Evolutionary conservation across 352 stramenopile species (phyloP).

Genomic region (Globisporangium cederbergense): DNA sequence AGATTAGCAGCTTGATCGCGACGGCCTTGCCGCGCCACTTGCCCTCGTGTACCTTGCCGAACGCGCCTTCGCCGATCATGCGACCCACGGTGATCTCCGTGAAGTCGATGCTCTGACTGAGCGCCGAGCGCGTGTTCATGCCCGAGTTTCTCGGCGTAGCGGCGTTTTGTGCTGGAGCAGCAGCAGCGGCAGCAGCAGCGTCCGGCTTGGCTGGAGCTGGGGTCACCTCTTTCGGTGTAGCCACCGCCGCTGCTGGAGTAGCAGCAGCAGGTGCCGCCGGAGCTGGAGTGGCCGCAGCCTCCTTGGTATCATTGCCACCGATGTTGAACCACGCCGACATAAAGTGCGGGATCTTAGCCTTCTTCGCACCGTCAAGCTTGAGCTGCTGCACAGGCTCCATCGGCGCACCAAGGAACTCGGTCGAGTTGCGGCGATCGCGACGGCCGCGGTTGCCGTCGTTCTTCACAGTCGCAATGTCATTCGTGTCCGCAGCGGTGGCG

Average conservation of each 20-base stretch:
- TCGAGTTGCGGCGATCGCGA: constrained; percentile 36
- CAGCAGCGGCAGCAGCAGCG: neutral
- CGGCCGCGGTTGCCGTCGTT: constrained; percentile 34
- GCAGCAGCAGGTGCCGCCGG: constrained; percentile 9
- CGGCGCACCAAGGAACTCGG: constrained; percentile 42
- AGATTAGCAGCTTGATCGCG: constrained; percentile 66
- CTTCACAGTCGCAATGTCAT: constrained; percentile 47
- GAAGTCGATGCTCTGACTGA: constrained; percentile 63
- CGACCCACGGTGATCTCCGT: constrained; percentile 50
- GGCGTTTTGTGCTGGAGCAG: constrained; percentile 4
- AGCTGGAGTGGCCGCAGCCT: constrained; percentile 19
- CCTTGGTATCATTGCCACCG: constrained; percentile 39
- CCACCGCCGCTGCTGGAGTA: neutral
- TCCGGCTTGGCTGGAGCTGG: neutral
- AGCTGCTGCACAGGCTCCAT: constrained; percentile 60
- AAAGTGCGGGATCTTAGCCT: constrained; percentile 74
- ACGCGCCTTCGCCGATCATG: constrained; percentile 66
- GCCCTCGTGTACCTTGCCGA: constrained; percentile 66
- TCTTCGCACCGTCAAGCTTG: constrained; percentile 61
- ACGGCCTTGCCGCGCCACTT: constrained; percentile 67
- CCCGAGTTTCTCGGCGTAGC: constrained; percentile 1
- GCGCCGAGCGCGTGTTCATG: constrained; percentile 18
- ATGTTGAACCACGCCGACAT: constrained; percentile 66
- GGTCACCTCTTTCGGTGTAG: neutral
- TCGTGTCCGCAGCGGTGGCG: constrained; percentile 13